phyloP scores from a whole-genome alignment of 1,139 yeast species.

The Geotrichum bryndzae region DNA sequence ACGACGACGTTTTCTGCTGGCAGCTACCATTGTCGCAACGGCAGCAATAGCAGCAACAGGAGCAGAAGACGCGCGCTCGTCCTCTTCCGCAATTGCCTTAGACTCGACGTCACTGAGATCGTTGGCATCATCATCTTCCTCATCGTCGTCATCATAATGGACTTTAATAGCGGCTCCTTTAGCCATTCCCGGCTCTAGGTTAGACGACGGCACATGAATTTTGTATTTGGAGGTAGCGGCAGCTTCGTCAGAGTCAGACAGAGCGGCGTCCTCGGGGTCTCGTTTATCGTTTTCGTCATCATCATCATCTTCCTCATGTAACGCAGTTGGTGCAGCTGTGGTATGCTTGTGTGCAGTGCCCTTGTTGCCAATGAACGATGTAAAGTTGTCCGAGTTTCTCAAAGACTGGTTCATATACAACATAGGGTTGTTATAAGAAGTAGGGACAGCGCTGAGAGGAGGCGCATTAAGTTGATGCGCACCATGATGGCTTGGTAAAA shows the following conservation, averaged over 20 bases:
- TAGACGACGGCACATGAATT: background rate
- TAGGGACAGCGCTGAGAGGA: conserved; percentile 12
- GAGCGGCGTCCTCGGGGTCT: conserved; percentile 31
- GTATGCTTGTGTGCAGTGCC: background rate
- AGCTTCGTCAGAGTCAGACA: conserved; percentile 26
- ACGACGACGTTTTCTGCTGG: background rate
- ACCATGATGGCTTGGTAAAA: background rate
- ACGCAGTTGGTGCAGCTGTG: background rate
- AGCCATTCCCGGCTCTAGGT: background rate
- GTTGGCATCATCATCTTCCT: conserved; percentile 18
- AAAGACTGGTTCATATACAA: conserved; percentile 7
- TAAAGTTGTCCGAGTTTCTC: background rate
- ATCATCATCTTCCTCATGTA: conserved; percentile 18
- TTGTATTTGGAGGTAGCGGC: conserved; percentile 9
- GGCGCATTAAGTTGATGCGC: background rate
- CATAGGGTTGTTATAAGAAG: background rate
- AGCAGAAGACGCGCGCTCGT: conserved; percentile 12
- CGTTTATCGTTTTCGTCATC: conserved; percentile 25
- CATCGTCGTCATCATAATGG: conserved; percentile 7
- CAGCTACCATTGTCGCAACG: background rate
- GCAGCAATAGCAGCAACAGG: background rate
- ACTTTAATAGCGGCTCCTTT: background rate
- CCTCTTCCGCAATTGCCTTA: conserved; percentile 20
- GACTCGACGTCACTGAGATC: conserved; percentile 17
- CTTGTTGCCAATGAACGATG: background rate